phyloP scores from a whole-genome alignment of 768 basidiomycete genomes.

The Postia placenta region DNA sequence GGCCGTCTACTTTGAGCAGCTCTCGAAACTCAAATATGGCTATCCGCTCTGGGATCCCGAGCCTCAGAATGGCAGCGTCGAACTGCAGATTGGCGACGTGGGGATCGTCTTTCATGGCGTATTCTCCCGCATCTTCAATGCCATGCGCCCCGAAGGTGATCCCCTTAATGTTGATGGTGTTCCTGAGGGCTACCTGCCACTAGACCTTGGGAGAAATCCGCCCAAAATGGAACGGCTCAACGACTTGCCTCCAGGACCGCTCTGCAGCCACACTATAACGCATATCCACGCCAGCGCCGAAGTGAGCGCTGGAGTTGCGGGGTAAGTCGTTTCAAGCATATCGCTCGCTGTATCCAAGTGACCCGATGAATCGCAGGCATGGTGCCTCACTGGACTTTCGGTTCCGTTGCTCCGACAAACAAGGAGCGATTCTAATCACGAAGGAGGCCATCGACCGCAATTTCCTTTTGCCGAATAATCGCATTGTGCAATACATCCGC shows the following conservation, averaged over 20 bases:
- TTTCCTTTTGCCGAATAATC: background rate
- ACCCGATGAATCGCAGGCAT: too few relatives aligned
- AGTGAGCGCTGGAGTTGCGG: background rate
- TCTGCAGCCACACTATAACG: constrained; percentile 3
- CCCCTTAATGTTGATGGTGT: background rate
- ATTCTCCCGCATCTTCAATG: constrained; percentile 11
- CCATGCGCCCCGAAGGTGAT: background rate
- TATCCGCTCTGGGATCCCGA: constrained; percentile 14
- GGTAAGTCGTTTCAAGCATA: background rate
- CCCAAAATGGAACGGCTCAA: background rate
- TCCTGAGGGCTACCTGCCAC: constrained; percentile 2
- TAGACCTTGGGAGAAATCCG: too few relatives aligned
- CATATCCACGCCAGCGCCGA: background rate
- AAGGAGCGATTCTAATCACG: constrained; percentile 6
- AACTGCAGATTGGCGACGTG: constrained; percentile 14
- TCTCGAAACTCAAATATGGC: constrained; percentile 9
- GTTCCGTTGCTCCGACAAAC: constrained; percentile 1
- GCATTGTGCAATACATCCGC: constrained; percentile 2
- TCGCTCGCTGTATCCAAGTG: too few relatives aligned
- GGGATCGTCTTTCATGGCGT: constrained; percentile 8
- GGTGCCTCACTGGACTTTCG: background rate
- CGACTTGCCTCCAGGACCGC: constrained; percentile 1
- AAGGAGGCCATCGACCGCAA: background rate
- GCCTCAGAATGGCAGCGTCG: constrained; percentile 2
- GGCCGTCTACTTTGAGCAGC: constrained; percentile 9